Evolutionary conservation across 2,329 filamentous ascomycete species (phyloP).

Genomic region (Talaromyces pinophilus): DNA sequence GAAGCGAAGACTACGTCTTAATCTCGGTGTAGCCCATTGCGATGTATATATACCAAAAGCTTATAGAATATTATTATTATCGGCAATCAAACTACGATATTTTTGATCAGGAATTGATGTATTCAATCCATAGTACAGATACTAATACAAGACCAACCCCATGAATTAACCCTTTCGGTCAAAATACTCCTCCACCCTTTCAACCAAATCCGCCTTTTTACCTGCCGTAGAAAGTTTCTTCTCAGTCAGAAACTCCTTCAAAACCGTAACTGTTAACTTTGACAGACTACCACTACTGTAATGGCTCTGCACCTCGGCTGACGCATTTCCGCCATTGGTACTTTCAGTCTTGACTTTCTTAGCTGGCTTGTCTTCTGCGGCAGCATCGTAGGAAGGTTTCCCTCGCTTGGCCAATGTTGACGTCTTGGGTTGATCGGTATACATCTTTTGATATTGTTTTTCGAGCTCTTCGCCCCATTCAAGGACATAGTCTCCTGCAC

Average conservation of each 20-base stretch:
- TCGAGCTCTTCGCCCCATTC: conserved; percentile 74
- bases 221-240: conserved; percentile 47
- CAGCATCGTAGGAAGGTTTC: conserved; percentile 27
- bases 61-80: background rate
- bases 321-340: conserved; percentile 30
- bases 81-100: background rate
- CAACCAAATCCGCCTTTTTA: conserved; percentile 55
- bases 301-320: conserved; percentile 41
- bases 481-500: conserved; percentile 74
- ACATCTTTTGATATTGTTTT: conserved; percentile 53
- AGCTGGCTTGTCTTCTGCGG: conserved; percentile 34
- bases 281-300: conserved; percentile 47
- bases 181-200: conserved; percentile 51
- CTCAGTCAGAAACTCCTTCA: conserved; percentile 50
- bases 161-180: conserved; percentile 42
- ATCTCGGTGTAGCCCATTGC: background rate
- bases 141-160: background rate
- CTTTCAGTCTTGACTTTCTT: conserved; percentile 52
- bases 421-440: conserved; percentile 44
- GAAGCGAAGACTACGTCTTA: conserved; percentile 28
- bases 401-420: conserved; percentile 52
- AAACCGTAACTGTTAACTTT: conserved; percentile 50
- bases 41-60: background rate
- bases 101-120: background rate
- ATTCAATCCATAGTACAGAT: background rate